Evolutionary conservation across 345 rosid species (phyloP), one percentile per base, ranked within the genome.

Genomic region (Hevea brasiliensis): DNA sequence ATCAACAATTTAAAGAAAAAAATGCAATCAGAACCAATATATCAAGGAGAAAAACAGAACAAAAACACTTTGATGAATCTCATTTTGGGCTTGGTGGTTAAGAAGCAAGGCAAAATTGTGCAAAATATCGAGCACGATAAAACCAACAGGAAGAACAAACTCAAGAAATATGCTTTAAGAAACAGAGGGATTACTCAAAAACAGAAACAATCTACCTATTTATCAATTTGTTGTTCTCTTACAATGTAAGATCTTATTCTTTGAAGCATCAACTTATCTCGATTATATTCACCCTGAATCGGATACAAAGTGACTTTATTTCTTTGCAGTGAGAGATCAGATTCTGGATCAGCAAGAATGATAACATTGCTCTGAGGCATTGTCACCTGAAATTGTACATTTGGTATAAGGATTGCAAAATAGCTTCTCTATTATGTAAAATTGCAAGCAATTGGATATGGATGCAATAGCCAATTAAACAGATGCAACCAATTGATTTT

Each of bases 241-340:
- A 95, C 97, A 85, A 91, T 92, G 94, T 95, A 95, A 85, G 99
- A 92, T 83, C 84, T 92, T 93, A 92, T 91, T 85, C 97, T 88
- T 79, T 95, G 99, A 80, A 91, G 94, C 99, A 95, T 95, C 92
- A 95, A 82, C 85, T 86, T 90, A 73, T 86, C 88, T 53, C 93
- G 86, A 18, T 94, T 86, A 79, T 92, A 95, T 80, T 91, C 94
- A 75, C 99, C 98, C 58, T 66, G 77, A 79, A 92, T 74, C 47
- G 96, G 93, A 86, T 86, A 79, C 61, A 91, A 47, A 41, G 85
- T 78, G 73, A 92, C 92, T 23, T 85, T 76, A 47, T 82, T 79
- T 76, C 79, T 81, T 67, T 66, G 80, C 65, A 92, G 35, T 9
- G 89, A 79, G 64, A 95, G 85, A 72, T 85, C 86, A 62, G 99